A percentile compares a stretch with the other conserved stretches of the same genome.
These are phyloP conservation scores for Fusarium torulosum DNA, from an alignment of 2,329 filamentous ascomycete genomes.

Conservation along the genomic window DNA sequence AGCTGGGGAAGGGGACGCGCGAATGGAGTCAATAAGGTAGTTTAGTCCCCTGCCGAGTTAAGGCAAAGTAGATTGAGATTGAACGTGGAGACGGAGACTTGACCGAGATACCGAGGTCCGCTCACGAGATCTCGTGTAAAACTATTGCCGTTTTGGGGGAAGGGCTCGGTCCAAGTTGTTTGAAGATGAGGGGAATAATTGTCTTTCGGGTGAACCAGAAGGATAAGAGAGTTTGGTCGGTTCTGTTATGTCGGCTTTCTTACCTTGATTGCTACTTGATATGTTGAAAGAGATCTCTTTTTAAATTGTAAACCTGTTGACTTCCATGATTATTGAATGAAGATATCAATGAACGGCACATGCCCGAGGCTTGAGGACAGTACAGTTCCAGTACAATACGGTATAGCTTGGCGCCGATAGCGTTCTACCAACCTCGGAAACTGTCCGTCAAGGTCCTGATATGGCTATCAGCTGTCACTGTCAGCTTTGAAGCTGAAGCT, in stretches of 20 bases:
- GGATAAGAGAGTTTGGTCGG: neutral
- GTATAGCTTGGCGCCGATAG: no score
- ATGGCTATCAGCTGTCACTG: conserved; percentile 1
- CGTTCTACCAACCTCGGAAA: conserved; percentile 26
- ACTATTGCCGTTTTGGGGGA: conserved; percentile 29
- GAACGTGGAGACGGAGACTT: conserved; percentile 46
- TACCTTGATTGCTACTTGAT: neutral
- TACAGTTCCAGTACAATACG: neutral
- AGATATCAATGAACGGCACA: conserved; percentile 24
- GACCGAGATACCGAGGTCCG: conserved; percentile 52
- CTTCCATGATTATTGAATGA: conserved; percentile 5
- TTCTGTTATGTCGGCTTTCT: neutral
- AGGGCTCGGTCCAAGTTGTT: neutral
- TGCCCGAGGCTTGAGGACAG: conserved; percentile 28
- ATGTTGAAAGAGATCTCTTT: neutral
- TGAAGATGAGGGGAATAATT: conserved; percentile 4
- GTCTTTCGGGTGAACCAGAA: conserved; percentile 2
- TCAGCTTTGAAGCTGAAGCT: neutral
- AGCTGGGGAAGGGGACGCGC: conserved; percentile 38
- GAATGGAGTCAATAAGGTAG: conserved; percentile 33
- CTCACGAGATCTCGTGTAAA: conserved; percentile 32
- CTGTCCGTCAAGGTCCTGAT: conserved; percentile 26
- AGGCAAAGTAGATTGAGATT: conserved; percentile 16
- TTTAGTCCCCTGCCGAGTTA: conserved; percentile 8
- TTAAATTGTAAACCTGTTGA: neutral